These are phyloP conservation scores for Fusarium begoniae DNA, from an alignment of 2,329 filamentous ascomycete genomes.

Conservation along the genomic window DNA sequence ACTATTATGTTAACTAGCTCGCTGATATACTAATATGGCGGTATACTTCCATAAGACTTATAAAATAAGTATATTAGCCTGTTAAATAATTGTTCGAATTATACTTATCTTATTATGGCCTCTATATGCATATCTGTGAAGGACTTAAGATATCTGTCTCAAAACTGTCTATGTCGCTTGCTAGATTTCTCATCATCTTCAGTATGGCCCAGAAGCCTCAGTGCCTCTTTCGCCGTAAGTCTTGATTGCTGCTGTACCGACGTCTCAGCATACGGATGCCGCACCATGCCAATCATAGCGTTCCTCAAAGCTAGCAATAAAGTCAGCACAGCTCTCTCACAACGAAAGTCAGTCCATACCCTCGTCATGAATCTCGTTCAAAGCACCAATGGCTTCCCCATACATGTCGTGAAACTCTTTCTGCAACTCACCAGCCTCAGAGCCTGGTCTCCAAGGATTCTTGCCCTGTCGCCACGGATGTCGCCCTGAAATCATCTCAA, in stretches of 20 bases:
- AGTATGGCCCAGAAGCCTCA: rapidly evolving
- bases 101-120: too few relatives aligned
- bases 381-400: not conserved
- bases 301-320: not conserved
- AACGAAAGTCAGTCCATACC: rapidly evolving
- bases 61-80: too few relatives aligned
- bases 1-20: too few relatives aligned
- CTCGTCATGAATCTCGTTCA: not conserved
- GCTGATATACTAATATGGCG: too few relatives aligned
- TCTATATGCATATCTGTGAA: too few relatives aligned
- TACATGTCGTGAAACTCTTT: not conserved
- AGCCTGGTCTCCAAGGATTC: not conserved
- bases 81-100: too few relatives aligned
- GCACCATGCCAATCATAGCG: rapidly evolving
- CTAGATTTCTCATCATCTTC: not conserved
- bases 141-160: not conserved
- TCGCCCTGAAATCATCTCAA: not conserved
- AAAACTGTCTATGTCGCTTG: not conserved
- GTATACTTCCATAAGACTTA: too few relatives aligned
- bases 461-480: not conserved
- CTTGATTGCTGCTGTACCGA: rapidly evolving
- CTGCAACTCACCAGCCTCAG: not conserved
- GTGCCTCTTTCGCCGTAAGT: not conserved
- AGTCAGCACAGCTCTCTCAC: rapidly evolving
- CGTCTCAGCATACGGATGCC: not conserved